Evolutionary conservation across 2,329 filamentous ascomycete genomes (phyloP).

Genomic region (Aspergillus sp.): DNA sequence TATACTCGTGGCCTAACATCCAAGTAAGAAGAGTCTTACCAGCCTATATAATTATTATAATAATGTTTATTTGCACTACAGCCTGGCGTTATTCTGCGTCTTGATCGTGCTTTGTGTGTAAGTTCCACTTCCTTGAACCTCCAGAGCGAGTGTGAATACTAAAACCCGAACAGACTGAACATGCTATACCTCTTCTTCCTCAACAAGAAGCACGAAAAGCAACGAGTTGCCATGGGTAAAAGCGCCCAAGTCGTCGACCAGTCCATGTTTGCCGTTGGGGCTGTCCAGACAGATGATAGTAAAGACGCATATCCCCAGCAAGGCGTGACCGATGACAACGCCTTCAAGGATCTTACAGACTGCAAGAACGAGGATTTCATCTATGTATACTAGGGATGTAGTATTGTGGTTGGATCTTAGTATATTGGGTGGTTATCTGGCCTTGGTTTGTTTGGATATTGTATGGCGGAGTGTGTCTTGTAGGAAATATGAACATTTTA

Average conservation of each 20-base stretch:
- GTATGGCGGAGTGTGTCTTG: background rate
- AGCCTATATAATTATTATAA: background rate
- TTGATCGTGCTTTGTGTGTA: conserved; percentile 51
- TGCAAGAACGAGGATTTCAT: conserved; percentile 61
- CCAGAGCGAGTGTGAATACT: background rate
- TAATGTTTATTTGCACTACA: conserved; percentile 11
- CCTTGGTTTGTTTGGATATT: background rate
- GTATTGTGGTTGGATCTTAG: background rate
- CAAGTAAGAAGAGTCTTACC: conserved; percentile 36
- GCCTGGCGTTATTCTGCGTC: conserved; percentile 55
- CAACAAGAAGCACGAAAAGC: conserved; percentile 52
- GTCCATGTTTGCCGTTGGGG: conserved; percentile 49
- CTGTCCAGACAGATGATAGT: conserved; percentile 10
- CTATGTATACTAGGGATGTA: conserved; percentile 46
- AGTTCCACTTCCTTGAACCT: conserved; percentile 3
- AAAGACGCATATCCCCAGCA: conserved; percentile 25
- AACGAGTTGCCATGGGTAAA: conserved; percentile 56
- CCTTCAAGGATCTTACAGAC: conserved; percentile 58
- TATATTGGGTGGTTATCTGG: background rate
- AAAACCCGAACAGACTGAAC: conserved; percentile 20
- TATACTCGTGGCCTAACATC: conserved; percentile 56
- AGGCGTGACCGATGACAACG: conserved; percentile 39
- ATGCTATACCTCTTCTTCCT: conserved; percentile 48
- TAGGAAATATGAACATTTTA: background rate
- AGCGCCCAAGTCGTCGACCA: conserved; percentile 53